Base-by-base conservation (phyloP, 2,329 filamentous ascomycete genomes). In the Remersonia thermophila region DNA sequence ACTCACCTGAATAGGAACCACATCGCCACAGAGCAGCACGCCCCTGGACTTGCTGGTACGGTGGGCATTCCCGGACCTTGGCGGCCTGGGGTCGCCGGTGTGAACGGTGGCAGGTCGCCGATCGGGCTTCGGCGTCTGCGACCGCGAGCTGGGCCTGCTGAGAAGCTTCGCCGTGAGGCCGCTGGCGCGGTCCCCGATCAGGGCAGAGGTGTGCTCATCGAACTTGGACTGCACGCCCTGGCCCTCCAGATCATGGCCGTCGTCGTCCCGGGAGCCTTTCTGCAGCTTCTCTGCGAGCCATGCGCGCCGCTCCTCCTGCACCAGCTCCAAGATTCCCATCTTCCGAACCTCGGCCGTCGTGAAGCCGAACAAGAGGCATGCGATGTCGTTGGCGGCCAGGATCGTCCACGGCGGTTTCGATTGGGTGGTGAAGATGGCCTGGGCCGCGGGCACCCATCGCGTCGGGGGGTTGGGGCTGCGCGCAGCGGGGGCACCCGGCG, bases 361-460 rank as follows among this genome's bases (percentile, higher is more conserved):
- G 8, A 98, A 85, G n/a, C 91, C 91, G 61, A 96, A 98, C n/a
- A 96, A 80, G 30, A 98, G 67, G 58, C 91, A 98, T 13, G 91
- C 91, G 33, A 98, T 67, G 55, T 98, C 91, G 54, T 98, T 98
- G 33, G 91, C 91, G 3, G 91, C 84, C 36, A 95, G 73, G 41
- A 98, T 95, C 1, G 89, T 98, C 83, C 86, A 98, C 3, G 89
- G 91, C 7, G 84, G 73, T 45, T 81, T 77, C 11, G 83, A 72
- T 57, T 93, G 84, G n/a, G 91, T 98, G 7, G 89, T 93, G 55
- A 98, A 98, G 39, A 98, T 95, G 36, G 91, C 91, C 57, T 98
- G 91, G 4, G 89, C 83, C 29, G 85, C 83, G 7, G 86, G 86
- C 11, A 83, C 79, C 77, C 86, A 94, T 56, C 91, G 77, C 50